Evolutionary conservation across 805 yeast genomes (phyloP).

Genomic region (Pichia kluyveri): DNA sequence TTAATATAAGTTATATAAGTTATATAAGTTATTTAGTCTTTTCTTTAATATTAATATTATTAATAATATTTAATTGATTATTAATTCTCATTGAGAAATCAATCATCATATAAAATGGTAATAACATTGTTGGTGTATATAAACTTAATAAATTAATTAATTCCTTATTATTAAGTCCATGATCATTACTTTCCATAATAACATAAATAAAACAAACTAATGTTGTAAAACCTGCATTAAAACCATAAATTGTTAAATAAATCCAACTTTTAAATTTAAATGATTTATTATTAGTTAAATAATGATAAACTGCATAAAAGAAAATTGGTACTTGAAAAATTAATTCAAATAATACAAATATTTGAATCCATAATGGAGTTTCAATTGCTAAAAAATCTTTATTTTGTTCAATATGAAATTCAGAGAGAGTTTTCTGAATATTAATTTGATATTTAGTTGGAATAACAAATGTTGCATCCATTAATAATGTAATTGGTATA

Average conservation of each 20-base stretch:
- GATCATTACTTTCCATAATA: slow-evolving; percentile 21
- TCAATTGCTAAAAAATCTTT: slow-evolving; percentile 63
- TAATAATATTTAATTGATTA: background rate
- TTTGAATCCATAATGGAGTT: slow-evolving; percentile 50
- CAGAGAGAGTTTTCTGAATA: slow-evolving; percentile 40
- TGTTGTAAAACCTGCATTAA: slow-evolving; percentile 78
- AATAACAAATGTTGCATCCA: slow-evolving; percentile 67
- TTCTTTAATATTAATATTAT: background rate
- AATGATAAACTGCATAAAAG: slow-evolving; percentile 32
- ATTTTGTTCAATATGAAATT: slow-evolving; percentile 54
- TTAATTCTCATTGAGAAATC: slow-evolving; percentile 26
- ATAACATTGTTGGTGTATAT: slow-evolving; percentile 63
- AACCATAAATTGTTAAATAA: slow-evolving; percentile 54
- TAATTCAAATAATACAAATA: slow-evolving; percentile 67
- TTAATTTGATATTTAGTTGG: slow-evolving; percentile 40
- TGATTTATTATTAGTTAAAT: slow-evolving; percentile 11
- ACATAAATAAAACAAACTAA: slow-evolving; percentile 58
- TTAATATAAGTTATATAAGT: no score
- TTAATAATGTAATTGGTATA: slow-evolving; percentile 62
- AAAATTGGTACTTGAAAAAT: slow-evolving; percentile 77
- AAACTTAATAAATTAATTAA: slow-evolving; percentile 36
- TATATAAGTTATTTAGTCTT: background rate
- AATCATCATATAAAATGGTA: slow-evolving; percentile 49
- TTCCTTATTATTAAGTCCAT: slow-evolving; percentile 32
- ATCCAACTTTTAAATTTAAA: slow-evolving; percentile 15